Evolutionary conservation across 2,329 filamentous ascomycete species (phyloP).

Genomic region (Venturia asperata): DNA sequence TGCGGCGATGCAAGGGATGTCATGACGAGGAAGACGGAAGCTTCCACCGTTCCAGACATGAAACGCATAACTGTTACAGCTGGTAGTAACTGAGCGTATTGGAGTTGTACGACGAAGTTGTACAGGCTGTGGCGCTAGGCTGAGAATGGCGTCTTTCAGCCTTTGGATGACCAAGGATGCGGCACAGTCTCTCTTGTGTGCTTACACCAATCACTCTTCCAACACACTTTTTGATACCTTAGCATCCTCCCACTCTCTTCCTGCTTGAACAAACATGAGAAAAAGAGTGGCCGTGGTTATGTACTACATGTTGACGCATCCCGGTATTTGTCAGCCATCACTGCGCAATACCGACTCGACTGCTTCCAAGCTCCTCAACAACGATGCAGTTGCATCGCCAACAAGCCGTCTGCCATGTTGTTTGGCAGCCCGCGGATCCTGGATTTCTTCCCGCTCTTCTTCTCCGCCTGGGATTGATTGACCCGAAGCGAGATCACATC

Average conservation of each 20-base stretch:
- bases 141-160: neutral
- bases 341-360: no score
- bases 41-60: neutral
- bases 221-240: no score
- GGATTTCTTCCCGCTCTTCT: neutral
- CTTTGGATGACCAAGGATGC: neutral
- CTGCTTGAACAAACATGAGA: no score
- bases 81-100: neutral
- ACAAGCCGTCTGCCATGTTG: neutral
- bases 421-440: neutral
- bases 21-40: neutral
- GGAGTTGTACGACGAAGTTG: neutral
- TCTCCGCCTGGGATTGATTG: neutral
- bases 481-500: neutral
- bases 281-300: no score
- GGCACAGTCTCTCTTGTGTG: neutral
- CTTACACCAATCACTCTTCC: no score
- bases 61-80: neutral
- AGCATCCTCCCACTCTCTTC: no score
- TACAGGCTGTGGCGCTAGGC: neutral
- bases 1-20: neutral
- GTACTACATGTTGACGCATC: no score
- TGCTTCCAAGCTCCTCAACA: no score
- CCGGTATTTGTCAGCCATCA: no score
- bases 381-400: no score